A percentile compares a stretch with the other conserved stretches of the same genome.
Conservation (phyloP, 1,139 yeast genomes). For the Williopsis jadinii region DNA sequence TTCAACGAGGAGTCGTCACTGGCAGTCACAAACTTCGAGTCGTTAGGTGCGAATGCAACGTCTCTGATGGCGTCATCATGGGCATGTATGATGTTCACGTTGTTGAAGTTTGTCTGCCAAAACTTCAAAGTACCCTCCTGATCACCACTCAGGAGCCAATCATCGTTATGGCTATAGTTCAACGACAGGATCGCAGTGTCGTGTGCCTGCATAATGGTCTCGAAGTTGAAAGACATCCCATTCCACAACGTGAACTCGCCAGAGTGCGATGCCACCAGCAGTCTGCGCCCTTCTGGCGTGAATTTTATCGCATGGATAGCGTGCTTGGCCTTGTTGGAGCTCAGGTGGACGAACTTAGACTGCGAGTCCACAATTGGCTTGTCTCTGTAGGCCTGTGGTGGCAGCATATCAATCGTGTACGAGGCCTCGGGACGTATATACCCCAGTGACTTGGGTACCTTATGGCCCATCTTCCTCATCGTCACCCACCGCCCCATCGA, state of each 20-base stretch:
- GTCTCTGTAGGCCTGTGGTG: conserved; percentile 58
- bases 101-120: conserved; percentile 98
- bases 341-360: conserved; percentile 82
- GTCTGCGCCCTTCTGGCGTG: conserved; percentile 95
- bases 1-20: conserved; percentile 88
- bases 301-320: conserved; percentile 86
- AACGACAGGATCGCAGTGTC: conserved; percentile 80
- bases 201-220: conserved; percentile 97
- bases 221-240: conserved; percentile 92
- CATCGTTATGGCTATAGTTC: conserved; percentile 83
- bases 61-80: conserved; percentile 79
- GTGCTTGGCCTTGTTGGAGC: conserved; percentile 87
- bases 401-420: conserved; percentile 63
- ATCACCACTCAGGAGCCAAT: conserved; percentile 92
- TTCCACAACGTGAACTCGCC: conserved; percentile 98
- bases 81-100: conserved; percentile 78
- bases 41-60: conserved; percentile 84
- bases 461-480: conserved; percentile 47
- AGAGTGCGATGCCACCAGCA: conserved; percentile 83
- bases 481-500: conserved; percentile 71
- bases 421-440: conserved; percentile 70
- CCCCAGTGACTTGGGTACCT: conserved; percentile 41
- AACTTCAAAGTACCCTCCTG: conserved; percentile 86
- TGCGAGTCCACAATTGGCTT: conserved; percentile 44
- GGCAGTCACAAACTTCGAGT: conserved; percentile 82